These are phyloP conservation scores for Dicorynia guianensis DNA, from an alignment of 306 rosid species.

Conservation along the genomic window DNA sequence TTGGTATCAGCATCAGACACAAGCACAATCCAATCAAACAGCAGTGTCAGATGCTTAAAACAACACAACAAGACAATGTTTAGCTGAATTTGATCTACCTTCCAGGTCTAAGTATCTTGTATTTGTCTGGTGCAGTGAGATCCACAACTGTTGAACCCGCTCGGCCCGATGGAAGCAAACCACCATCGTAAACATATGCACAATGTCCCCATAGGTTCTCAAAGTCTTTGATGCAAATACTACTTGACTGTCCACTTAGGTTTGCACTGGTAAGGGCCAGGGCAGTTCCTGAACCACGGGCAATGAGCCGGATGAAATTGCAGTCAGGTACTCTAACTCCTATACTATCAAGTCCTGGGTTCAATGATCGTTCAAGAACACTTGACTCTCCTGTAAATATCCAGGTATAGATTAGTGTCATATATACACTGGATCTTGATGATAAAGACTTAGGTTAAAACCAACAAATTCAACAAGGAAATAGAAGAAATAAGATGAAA, in stretches of 20 bases:
- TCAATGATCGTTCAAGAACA: constrained; percentile 81
- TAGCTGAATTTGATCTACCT: constrained; percentile 56
- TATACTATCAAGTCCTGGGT: constrained; percentile 86
- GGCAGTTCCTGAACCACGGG: constrained; percentile 77
- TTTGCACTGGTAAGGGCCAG: constrained; percentile 95
- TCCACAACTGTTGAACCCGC: constrained; percentile 91
- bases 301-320: constrained; percentile 77
- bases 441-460: neutral
- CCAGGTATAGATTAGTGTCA: constrained; percentile 34
- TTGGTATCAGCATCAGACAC: no score
- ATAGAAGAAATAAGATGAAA: neutral
- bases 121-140: constrained; percentile 68
- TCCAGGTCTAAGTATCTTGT: constrained; percentile 88
- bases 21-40: neutral
- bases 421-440: constrained; percentile 5
- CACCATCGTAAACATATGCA: constrained; percentile 81
- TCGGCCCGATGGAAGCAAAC: constrained; percentile 84
- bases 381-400: constrained; percentile 82
- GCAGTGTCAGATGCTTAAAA: constrained; percentile 20
- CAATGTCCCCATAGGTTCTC: constrained; percentile 85
- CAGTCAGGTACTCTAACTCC: constrained; percentile 92
- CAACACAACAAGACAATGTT: constrained; percentile 10
- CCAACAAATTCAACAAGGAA: neutral
- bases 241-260: constrained; percentile 87
- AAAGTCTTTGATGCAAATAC: constrained; percentile 79